A percentile compares a stretch with the other conserved stretches of the same genome.
phyloP scores from a whole-genome alignment of 2,329 filamentous ascomycete genomes.

The Amesomyces nigricolor region DNA sequence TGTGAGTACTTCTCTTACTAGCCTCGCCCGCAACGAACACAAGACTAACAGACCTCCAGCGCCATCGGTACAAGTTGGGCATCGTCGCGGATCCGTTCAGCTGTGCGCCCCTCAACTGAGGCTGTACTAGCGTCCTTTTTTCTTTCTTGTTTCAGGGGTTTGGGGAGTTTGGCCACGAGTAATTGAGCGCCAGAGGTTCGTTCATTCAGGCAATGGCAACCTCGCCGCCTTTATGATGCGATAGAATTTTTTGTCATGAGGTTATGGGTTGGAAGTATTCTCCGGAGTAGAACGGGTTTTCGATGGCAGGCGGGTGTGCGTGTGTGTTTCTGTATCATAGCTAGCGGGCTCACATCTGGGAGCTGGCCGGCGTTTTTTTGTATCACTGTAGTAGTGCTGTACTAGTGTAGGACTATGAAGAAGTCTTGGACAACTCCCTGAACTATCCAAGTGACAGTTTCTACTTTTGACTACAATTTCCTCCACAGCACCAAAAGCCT shows the following conservation, averaged over 20 bases:
- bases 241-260: conserved; percentile 4
- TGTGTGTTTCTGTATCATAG: background rate
- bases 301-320: background rate
- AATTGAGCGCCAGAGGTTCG: background rate
- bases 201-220: conserved; percentile 8
- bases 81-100: conserved; percentile 21
- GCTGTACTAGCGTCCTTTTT: background rate
- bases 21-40: background rate
- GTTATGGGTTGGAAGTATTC: background rate
- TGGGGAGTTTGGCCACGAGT: background rate
- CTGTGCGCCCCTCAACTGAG: conserved; percentile 17
- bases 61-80: conserved; percentile 16
- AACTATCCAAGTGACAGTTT: too few species aligned
- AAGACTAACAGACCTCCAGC: conserved; percentile 10
- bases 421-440: background rate
- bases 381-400: background rate
- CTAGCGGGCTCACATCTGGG: background rate
- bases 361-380: background rate
- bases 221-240: conserved; percentile 3
- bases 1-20: conserved; percentile 21
- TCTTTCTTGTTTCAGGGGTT: background rate
- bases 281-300: conserved; percentile 1
- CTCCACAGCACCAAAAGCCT: too few species aligned
- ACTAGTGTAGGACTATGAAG: background rate
- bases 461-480: too few species aligned